Conservation (phyloP, 331 rosid genomes). For the Rosa hybrid region DNA sequence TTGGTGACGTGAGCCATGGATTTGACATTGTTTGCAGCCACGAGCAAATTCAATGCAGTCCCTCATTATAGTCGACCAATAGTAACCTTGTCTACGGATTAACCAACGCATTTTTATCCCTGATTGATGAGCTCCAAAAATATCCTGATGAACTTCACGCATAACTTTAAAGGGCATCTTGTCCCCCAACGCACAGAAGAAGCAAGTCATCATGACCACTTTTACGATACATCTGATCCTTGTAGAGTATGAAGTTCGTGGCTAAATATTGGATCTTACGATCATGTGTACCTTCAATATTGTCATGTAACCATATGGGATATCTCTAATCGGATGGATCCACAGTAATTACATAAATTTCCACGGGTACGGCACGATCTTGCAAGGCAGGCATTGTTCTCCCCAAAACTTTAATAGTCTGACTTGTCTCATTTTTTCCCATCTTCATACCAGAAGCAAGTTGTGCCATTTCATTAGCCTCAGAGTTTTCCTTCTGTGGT, state of each 20-base stretch:
- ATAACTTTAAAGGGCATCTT: background rate
- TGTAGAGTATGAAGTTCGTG: too few species aligned
- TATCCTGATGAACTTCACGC: background rate
- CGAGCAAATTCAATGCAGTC: too few species aligned
- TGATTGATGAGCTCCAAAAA: background rate
- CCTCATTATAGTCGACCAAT: too few species aligned
- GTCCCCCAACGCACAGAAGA: background rate
- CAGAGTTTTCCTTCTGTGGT: too few species aligned
- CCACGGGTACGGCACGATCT: background rate
- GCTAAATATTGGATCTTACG: background rate
- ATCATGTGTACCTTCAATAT: background rate
- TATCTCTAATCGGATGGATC: background rate
- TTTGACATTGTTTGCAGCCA: too few species aligned
- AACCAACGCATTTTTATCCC: too few species aligned
- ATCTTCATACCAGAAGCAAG: background rate
- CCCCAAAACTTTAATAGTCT: too few species aligned
- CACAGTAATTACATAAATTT: background rate
- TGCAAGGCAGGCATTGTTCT: background rate
- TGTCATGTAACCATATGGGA: background rate
- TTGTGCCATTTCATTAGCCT: background rate
- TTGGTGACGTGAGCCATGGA: too few species aligned
- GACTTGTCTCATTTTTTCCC: background rate
- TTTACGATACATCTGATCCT: background rate
- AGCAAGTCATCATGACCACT: background rate
- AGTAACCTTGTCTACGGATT: too few species aligned